Evolutionary conservation across 2,329 filamentous ascomycete species (phyloP).

Genomic region (Pseudogymnoascus sp.): DNA sequence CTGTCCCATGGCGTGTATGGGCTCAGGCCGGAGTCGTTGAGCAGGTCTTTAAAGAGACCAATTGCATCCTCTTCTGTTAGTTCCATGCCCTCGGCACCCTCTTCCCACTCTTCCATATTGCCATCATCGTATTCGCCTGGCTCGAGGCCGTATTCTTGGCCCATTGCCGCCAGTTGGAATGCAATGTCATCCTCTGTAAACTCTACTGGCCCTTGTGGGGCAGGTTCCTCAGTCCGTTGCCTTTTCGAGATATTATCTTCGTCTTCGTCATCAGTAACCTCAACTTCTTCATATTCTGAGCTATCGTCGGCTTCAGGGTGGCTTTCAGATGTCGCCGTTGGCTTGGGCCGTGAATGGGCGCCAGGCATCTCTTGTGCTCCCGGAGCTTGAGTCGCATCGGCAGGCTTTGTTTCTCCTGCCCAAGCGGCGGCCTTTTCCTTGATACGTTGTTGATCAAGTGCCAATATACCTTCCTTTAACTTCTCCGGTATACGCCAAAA

Average conservation of each 20-base stretch:
- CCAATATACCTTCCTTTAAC: slow-evolving; percentile 68
- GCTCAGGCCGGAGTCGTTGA: slow-evolving; percentile 74
- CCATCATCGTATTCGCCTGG: slow-evolving; percentile 68
- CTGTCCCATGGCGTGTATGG: slow-evolving; percentile 92
- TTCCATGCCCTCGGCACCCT: slow-evolving; percentile 61
- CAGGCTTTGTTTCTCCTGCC: slow-evolving; percentile 18
- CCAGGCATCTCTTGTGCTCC: slow-evolving; percentile 21
- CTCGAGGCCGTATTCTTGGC: slow-evolving; percentile 71
- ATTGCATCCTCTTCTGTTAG: slow-evolving; percentile 69
- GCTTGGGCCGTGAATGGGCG: slow-evolving; percentile 14
- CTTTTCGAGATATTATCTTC: slow-evolving; percentile 43
- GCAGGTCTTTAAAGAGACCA: slow-evolving; percentile 73
- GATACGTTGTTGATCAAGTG: slow-evolving; percentile 65
- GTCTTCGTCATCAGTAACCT: slow-evolving; percentile 40
- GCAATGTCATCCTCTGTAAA: slow-evolving; percentile 94
- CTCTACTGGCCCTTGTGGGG: slow-evolving; percentile 50
- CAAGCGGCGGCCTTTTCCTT: slow-evolving; percentile 43
- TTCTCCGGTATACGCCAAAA: slow-evolving; percentile 92
- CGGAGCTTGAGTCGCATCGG: slow-evolving; percentile 26
- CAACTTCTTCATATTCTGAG: slow-evolving; percentile 59
- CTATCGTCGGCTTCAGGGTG: slow-evolving; percentile 44
- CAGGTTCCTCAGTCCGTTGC: slow-evolving; percentile 39
- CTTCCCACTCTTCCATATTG: slow-evolving; percentile 54
- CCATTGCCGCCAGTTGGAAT: slow-evolving; percentile 84
- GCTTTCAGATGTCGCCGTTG: slow-evolving; percentile 26